These are phyloP conservation scores for Penicillium lividum DNA, from an alignment of 495 filamentous ascomycete species.

Conservation along the genomic window DNA sequence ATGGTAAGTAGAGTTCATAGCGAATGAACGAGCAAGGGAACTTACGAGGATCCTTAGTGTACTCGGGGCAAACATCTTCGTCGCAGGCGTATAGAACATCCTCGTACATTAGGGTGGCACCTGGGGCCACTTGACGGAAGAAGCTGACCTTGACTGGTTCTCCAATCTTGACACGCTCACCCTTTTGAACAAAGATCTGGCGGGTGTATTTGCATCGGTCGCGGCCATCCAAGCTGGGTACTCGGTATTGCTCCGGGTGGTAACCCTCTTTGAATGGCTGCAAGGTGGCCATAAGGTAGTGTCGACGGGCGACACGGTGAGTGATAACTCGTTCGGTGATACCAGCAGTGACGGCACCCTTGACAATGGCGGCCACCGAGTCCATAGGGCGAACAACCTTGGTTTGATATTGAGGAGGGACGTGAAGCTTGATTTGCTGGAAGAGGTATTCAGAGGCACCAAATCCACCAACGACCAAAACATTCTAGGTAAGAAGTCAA, in stretches of 20 bases:
- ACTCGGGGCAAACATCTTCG: slow-evolving; percentile 96
- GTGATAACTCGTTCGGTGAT: slow-evolving; percentile 97
- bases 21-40: neutral
- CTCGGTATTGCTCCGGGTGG: slow-evolving; percentile 96
- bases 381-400: slow-evolving; percentile 86
- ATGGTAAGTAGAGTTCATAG: neutral
- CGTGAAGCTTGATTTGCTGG: slow-evolving; percentile 79
- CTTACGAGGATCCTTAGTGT: slow-evolving; percentile 99
- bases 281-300: slow-evolving; percentile 98
- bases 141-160: slow-evolving; percentile 99
- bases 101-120: slow-evolving; percentile 98
- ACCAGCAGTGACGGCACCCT: slow-evolving; percentile 82
- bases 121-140: slow-evolving; percentile 96
- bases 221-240: slow-evolving; percentile 93
- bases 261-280: slow-evolving; percentile 99
- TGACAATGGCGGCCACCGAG: slow-evolving; percentile 78
- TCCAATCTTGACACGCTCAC: slow-evolving; percentile 97
- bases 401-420: slow-evolving; percentile 74
- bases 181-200: slow-evolving; percentile 98
- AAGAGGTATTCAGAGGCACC: slow-evolving; percentile 82
- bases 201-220: slow-evolving; percentile 98
- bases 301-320: slow-evolving; percentile 93
- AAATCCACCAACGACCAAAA: slow-evolving; percentile 77
- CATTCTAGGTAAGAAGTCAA: slow-evolving; percentile 54
- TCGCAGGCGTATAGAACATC: slow-evolving; percentile 98